Conservation (phyloP, 2,329 filamentous ascomycete species). For the Penicillium rolfsii region DNA sequence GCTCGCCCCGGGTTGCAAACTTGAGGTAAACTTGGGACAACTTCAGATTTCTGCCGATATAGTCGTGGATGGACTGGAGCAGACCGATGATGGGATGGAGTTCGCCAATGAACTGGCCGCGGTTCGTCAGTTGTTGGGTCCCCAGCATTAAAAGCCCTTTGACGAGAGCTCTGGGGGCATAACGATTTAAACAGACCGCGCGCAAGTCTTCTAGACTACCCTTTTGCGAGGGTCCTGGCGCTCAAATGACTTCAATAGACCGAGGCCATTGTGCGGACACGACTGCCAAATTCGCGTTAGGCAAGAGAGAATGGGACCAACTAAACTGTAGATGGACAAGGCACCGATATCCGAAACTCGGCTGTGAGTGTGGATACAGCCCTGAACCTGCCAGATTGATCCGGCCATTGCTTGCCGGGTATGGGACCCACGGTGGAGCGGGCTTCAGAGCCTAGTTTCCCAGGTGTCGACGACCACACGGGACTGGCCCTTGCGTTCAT, state of each 20-base stretch:
- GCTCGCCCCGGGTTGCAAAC: neutral
- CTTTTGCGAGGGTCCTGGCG: constrained; percentile 1
- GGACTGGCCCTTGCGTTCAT: constrained; percentile 6
- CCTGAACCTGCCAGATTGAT: neutral
- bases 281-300: neutral
- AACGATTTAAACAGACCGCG: neutral
- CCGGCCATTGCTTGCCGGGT: neutral
- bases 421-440: constrained; percentile 1
- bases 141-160: neutral
- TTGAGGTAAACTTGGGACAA: neutral
- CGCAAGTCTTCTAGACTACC: neutral
- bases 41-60: neutral
- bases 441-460: neutral
- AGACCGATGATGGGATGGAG: neutral
- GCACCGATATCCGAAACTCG: neutral
- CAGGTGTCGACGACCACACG: constrained; percentile 11
- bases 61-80: neutral
- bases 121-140: neutral
- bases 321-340: neutral
- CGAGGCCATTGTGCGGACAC: neutral
- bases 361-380: neutral
- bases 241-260: constrained; percentile 2
- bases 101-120: neutral
- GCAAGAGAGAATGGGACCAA: neutral
- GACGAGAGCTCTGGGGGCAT: neutral